These are phyloP conservation scores for Protomyces pachydermus DNA, from an alignment of 1,139 yeast species.

Conservation along the genomic window DNA sequence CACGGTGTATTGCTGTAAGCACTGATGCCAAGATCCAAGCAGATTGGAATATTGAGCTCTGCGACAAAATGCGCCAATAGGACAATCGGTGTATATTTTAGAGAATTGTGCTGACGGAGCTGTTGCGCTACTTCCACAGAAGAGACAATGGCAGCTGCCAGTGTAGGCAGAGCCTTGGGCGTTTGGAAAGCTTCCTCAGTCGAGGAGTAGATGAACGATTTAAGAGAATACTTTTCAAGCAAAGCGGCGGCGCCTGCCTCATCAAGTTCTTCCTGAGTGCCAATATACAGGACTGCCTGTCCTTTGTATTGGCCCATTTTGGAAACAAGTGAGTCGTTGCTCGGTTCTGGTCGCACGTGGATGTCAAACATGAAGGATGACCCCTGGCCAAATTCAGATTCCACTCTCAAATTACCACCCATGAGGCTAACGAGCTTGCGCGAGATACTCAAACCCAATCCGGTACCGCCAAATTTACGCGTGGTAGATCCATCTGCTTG, in stretches of 20 bases:
- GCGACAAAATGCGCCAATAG: conserved; percentile 72
- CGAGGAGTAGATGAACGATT: conserved; percentile 44
- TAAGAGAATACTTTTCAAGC: conserved; percentile 44
- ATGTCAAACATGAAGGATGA: conserved; percentile 48
- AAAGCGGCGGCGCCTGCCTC: conserved; percentile 48
- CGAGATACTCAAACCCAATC: conserved; percentile 56
- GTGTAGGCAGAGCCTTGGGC: conserved; percentile 47
- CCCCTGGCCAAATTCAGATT: conserved; percentile 51
- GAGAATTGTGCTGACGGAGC: conserved; percentile 62
- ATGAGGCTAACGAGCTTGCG: conserved; percentile 54
- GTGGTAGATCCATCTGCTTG: conserved; percentile 59
- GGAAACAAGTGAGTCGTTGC: conserved; percentile 69
- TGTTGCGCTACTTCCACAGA: conserved; percentile 68
- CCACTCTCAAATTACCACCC: conserved; percentile 54
- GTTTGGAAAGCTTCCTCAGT: conserved; percentile 40
- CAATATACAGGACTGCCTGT: conserved; percentile 64
- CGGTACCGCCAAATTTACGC: conserved; percentile 56
- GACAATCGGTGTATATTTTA: conserved; percentile 76
- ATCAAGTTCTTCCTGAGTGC: conserved; percentile 55
- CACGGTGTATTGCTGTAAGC: conserved; percentile 87
- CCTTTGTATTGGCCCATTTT: conserved; percentile 66
- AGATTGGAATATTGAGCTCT: conserved; percentile 69
- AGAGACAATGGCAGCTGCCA: conserved; percentile 77
- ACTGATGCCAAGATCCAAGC: conserved; percentile 79
- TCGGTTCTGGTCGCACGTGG: conserved; percentile 59